These are phyloP conservation scores for Krasilnikovozyma curviuscula DNA, from an alignment of 768 basidiomycete genomes.

Conservation along the genomic window DNA sequence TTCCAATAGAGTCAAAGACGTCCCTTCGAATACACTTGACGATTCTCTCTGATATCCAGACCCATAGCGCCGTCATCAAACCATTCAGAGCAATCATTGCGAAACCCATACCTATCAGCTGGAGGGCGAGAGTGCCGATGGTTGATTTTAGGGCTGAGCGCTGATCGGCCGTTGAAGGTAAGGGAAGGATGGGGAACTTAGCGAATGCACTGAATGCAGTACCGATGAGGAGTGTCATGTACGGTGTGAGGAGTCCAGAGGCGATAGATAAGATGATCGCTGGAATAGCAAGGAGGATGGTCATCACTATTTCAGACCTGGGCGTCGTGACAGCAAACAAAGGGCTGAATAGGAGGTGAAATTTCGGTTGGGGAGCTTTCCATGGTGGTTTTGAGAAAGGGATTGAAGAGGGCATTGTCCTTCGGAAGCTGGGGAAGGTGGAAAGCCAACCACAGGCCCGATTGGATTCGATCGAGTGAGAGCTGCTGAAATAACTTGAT, in stretches of 20 bases:
- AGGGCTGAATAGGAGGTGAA: slow-evolving; percentile 50
- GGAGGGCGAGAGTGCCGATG: slow-evolving; percentile 18
- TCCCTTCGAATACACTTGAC: slow-evolving; percentile 43
- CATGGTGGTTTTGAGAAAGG: too few relatives aligned
- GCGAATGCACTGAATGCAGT: slow-evolving; percentile 56
- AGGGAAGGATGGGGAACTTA: slow-evolving; percentile 31
- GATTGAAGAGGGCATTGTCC: too few relatives aligned
- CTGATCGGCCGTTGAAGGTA: slow-evolving; percentile 16
- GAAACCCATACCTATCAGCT: slow-evolving; percentile 22
- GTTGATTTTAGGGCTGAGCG: slow-evolving; percentile 15
- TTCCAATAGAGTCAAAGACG: slow-evolving; percentile 49
- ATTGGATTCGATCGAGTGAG: too few relatives aligned
- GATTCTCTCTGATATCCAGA: slow-evolving; percentile 66
- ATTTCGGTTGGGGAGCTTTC: slow-evolving; percentile 33
- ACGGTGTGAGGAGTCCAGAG: slow-evolving; percentile 55
- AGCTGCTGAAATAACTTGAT: too few relatives aligned
- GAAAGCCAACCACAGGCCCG: too few relatives aligned
- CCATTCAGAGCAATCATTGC: slow-evolving; percentile 44
- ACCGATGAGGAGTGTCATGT: slow-evolving; percentile 69
- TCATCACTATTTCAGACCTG: slow-evolving; percentile 42
- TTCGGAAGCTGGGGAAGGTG: too few relatives aligned
- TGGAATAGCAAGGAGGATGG: slow-evolving; percentile 42
- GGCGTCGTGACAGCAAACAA: too few relatives aligned
- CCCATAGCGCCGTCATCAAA: slow-evolving; percentile 62
- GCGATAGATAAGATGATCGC: slow-evolving; percentile 42